phyloP scores from a whole-genome alignment of 129 eudicot species.

The Lactuca saligna region DNA sequence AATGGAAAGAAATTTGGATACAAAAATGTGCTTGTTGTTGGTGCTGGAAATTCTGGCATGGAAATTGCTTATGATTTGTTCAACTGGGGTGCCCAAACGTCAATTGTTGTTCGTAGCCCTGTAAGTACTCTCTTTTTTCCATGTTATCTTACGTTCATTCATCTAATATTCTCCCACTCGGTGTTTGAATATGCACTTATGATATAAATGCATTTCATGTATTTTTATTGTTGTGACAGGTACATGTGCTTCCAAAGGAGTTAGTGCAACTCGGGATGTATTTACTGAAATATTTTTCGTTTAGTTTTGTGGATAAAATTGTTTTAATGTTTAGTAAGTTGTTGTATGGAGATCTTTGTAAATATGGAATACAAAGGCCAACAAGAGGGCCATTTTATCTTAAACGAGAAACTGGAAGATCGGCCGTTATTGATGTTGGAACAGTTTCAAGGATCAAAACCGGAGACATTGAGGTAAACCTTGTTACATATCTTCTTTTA shows the following conservation, averaged over 20 bases:
- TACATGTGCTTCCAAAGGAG: constrained; percentile 46
- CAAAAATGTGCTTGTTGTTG: constrained; percentile 60
- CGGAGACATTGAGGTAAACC: constrained; percentile 43
- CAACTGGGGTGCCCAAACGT: constrained; percentile 50
- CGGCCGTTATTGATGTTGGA: constrained; percentile 58
- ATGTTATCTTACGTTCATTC: background rate
- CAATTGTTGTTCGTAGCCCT: constrained; percentile 53
- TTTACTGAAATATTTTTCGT: constrained; percentile 32
- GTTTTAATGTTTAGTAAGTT: constrained; percentile 30
- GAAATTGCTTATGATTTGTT: constrained; percentile 63
- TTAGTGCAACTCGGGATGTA: constrained; percentile 49
- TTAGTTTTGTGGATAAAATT: constrained; percentile 36
- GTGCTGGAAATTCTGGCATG: constrained; percentile 70
- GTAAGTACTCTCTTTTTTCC: constrained; percentile 21
- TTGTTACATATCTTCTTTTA: background rate
- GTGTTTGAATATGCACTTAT: background rate
- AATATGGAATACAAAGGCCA: constrained; percentile 43
- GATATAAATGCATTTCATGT: background rate
- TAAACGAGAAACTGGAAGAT: constrained; percentile 31
- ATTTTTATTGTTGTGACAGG: constrained; percentile 14
- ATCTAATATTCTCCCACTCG: background rate
- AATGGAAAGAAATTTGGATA: constrained; percentile 39
- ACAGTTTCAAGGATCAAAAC: constrained; percentile 42
- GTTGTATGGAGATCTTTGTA: constrained; percentile 34
- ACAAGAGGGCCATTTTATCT: constrained; percentile 43